Conservation (phyloP, 2,329 filamentous ascomycete species). For the Neonectria sp. region DNA sequence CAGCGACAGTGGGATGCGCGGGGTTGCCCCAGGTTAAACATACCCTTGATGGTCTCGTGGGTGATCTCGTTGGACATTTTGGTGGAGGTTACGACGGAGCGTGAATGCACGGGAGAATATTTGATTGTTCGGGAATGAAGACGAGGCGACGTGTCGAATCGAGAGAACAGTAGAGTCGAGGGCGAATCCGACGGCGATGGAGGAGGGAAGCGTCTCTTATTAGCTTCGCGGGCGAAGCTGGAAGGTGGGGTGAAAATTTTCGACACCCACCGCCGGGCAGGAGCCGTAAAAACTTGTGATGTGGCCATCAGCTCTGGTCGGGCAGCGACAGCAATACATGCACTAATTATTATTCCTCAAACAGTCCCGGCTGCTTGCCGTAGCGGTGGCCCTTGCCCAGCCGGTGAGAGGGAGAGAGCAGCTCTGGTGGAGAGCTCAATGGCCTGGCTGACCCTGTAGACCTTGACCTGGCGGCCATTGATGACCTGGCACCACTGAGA, state of each 20-base stretch:
- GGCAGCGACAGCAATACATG: constrained; percentile 39
- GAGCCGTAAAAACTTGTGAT: constrained; percentile 39
- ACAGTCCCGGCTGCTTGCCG: constrained; percentile 4
- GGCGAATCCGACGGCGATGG: constrained; percentile 37
- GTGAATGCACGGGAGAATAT: constrained; percentile 24
- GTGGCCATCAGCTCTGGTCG: constrained; percentile 35
- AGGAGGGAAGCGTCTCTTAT: constrained; percentile 44
- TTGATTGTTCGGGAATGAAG: constrained; percentile 22
- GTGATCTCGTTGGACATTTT: constrained; percentile 77
- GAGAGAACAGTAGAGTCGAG: constrained; percentile 26
- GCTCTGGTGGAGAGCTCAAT: not conserved
- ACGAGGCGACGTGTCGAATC: constrained; percentile 38
- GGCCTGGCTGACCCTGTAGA: constrained; percentile 4
- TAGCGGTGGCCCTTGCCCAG: not conserved
- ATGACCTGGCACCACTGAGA: constrained; percentile 30
- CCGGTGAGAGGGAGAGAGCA: too few species aligned
- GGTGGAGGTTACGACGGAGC: constrained; percentile 39
- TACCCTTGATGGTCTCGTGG: constrained; percentile 85
- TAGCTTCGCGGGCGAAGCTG: constrained; percentile 21
- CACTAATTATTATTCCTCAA: not conserved
- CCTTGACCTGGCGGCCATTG: not conserved
- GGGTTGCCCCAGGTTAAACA: constrained; percentile 45
- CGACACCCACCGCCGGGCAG: constrained; percentile 39
- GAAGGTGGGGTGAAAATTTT: constrained; percentile 48
- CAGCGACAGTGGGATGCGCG: constrained; percentile 32